Evolutionary conservation across 202 grass and related monocot species (phyloP).

Genomic region (Bolboschoenoplectus hybrid): DNA sequence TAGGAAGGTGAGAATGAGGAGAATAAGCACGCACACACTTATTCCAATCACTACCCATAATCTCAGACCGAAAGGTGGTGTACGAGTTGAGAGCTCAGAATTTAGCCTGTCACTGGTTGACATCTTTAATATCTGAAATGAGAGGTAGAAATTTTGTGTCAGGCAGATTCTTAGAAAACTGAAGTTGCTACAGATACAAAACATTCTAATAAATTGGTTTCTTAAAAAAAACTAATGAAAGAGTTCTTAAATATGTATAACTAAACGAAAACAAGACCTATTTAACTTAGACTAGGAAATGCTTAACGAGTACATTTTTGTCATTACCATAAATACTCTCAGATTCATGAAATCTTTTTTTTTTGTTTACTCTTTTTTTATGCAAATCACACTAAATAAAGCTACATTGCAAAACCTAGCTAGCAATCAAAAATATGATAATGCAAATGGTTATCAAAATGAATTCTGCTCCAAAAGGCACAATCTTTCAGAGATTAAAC

Average conservation of each 20-base stretch:
- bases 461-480: background rate
- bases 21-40: conserved; percentile 65
- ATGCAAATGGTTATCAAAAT: conserved; percentile 4
- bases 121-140: conserved; percentile 49
- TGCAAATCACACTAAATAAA: background rate
- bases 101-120: conserved; percentile 48
- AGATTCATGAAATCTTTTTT: background rate
- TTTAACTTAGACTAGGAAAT: background rate
- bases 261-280: background rate
- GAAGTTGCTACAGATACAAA: background rate
- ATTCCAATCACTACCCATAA: conserved; percentile 93
- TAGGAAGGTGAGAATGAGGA: conserved; percentile 65
- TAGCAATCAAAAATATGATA: background rate
- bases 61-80: conserved; percentile 79
- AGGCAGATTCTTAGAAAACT: conserved; percentile 1
- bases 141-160: conserved; percentile 1
- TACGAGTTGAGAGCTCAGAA: conserved; percentile 65
- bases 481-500: background rate
- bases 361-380: background rate
- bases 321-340: background rate
- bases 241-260: background rate
- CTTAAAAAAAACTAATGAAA: background rate
- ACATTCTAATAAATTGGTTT: background rate
- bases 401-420: conserved; percentile 7
- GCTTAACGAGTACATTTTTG: background rate